A percentile compares a stretch with the other conserved stretches of the same genome.
Evolutionary conservation across 2,329 filamentous ascomycete species (phyloP).

Genomic region (Colletotrichum noveboracense): DNA sequence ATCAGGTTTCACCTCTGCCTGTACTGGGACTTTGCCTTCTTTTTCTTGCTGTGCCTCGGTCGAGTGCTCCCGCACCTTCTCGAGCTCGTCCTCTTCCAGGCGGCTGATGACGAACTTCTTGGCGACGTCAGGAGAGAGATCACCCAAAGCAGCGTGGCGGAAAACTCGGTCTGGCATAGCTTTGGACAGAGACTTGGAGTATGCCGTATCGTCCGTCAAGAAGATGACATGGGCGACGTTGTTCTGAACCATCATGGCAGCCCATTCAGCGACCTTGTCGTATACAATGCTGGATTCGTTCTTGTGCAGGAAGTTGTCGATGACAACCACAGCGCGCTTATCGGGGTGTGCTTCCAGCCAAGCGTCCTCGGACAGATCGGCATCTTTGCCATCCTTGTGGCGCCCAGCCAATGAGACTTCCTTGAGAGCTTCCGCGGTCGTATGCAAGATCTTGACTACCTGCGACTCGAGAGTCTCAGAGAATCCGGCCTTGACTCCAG

Average conservation of each 20-base stretch:
- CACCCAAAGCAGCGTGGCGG: conserved; percentile 82
- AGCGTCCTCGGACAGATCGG: conserved; percentile 77
- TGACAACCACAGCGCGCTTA: conserved; percentile 79
- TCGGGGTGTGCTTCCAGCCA: conserved; percentile 92
- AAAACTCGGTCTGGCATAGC: conserved; percentile 92
- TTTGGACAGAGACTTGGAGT: conserved; percentile 85
- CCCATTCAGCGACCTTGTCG: conserved; percentile 88
- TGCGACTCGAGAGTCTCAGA: conserved; percentile 92
- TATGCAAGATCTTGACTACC: conserved; percentile 87
- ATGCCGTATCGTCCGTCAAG: conserved; percentile 87
- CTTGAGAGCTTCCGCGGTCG: conserved; percentile 79
- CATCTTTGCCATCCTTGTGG: conserved; percentile 76
- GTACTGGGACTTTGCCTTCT: conserved; percentile 28
- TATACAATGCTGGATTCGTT: conserved; percentile 70
- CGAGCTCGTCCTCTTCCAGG: conserved; percentile 58
- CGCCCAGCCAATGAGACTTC: conserved; percentile 74
- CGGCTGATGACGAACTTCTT: conserved; percentile 90
- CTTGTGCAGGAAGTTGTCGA: conserved; percentile 92
- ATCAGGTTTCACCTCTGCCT: conserved; percentile 42
- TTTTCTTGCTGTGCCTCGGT: conserved; percentile 31
- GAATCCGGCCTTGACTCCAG: conserved; percentile 92
- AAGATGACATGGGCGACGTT: conserved; percentile 96
- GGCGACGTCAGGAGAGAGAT: conserved; percentile 84
- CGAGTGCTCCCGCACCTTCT: conserved; percentile 15
- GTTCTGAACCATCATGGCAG: conserved; percentile 80